Evolutionary conservation across 192 early-diverging fungal species (phyloP).

Genomic region (Coemansia sp.): DNA sequence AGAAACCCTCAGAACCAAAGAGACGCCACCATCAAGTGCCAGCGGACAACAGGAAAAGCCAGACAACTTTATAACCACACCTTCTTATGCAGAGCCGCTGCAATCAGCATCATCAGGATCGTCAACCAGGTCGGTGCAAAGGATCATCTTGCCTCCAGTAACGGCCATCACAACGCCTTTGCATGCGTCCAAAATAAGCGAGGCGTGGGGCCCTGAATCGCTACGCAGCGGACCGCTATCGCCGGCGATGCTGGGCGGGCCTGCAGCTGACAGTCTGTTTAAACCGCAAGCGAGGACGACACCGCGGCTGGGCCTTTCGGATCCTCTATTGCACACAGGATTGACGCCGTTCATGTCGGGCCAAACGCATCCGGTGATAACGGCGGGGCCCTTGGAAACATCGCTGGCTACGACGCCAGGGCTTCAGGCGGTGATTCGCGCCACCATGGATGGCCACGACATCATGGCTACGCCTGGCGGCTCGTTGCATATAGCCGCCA

Average conservation of each 20-base stretch:
- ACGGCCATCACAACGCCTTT: constrained; percentile 62
- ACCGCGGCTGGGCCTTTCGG: constrained; percentile 29
- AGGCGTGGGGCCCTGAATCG: constrained; percentile 59
- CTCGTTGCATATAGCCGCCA: constrained; percentile 23
- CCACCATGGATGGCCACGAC: constrained; percentile 31
- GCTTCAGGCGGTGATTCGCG: constrained; percentile 35
- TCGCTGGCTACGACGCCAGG: constrained; percentile 26
- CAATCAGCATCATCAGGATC: background rate
- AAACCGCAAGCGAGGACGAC: constrained; percentile 10
- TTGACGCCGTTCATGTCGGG: constrained; percentile 42
- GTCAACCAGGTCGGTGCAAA: background rate
- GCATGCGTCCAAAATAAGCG: constrained; percentile 33
- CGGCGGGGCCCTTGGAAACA: constrained; percentile 9
- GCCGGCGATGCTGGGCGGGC: constrained; percentile 74
- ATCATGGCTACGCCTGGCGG: constrained; percentile 42
- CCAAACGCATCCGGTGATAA: constrained; percentile 21
- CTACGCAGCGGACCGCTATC: constrained; percentile 73
- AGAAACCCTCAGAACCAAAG: background rate
- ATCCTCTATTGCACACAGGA: constrained; percentile 40
- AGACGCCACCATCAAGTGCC: background rate
- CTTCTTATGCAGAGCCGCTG: background rate
- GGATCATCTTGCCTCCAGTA: constrained; percentile 68
- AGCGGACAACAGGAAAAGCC: background rate
- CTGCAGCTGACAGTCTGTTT: constrained; percentile 33
- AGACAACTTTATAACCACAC: background rate